Evolutionary conservation across 2,329 filamentous ascomycete species (phyloP).

Genomic region (Metarhizium album): DNA sequence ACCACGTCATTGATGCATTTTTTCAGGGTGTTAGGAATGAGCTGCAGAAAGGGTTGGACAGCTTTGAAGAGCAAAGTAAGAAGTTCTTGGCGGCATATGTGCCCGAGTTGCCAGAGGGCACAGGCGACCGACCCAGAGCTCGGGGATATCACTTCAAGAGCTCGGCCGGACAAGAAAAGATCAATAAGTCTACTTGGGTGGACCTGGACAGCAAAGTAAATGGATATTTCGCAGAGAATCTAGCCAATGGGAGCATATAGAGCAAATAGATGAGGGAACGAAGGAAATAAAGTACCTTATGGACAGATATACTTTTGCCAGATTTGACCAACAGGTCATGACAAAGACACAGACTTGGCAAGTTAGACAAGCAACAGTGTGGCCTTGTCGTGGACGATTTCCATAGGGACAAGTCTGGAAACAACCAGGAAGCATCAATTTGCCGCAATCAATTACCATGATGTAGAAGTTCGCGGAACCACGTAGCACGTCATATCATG

Average conservation of each 20-base stretch:
- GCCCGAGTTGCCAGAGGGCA: slow-evolving; percentile 58
- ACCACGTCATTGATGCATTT: slow-evolving; percentile 60
- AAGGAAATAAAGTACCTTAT: neutral
- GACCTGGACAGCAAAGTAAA: slow-evolving; percentile 13
- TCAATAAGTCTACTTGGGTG: slow-evolving; percentile 58
- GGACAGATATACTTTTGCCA: neutral
- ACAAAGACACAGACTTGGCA: neutral
- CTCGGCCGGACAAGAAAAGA: slow-evolving; percentile 52
- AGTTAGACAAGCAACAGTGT: too few relatives aligned
- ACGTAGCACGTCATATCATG: too few relatives aligned
- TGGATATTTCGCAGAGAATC: neutral
- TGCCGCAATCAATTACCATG: too few relatives aligned
- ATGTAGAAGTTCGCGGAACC: too few relatives aligned
- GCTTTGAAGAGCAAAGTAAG: slow-evolving; percentile 44
- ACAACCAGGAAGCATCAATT: too few relatives aligned
- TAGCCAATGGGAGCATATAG: neutral
- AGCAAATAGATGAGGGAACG: neutral
- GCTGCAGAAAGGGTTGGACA: slow-evolving; percentile 42
- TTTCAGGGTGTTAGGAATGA: slow-evolving; percentile 59
- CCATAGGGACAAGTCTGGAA: too few relatives aligned
- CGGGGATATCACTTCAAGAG: slow-evolving; percentile 76
- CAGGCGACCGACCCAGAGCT: slow-evolving; percentile 66
- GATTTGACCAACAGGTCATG: neutral
- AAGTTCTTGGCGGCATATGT: slow-evolving; percentile 50
- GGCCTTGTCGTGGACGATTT: too few relatives aligned